Percentiles rank a stretch among this genome's conserved stretches.
phyloP scores from a whole-genome alignment of 192 early-diverging fungal genomes.

The Coemansia sp. region DNA sequence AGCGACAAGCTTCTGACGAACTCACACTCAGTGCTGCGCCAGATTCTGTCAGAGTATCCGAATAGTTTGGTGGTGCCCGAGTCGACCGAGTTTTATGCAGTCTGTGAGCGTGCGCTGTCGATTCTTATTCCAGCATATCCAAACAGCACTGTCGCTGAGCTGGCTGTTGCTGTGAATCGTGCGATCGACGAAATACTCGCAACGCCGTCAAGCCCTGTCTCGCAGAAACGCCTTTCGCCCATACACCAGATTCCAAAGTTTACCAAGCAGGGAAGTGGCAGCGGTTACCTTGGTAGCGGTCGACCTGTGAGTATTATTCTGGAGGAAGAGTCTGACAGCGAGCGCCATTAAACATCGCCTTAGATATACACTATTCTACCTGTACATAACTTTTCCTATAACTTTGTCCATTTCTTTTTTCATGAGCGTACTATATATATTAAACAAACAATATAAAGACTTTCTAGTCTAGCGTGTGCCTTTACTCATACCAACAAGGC shows the following conservation, averaged over 20 bases:
- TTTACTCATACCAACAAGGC: too few species aligned
- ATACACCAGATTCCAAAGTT: slow-evolving; percentile 4
- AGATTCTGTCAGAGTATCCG: slow-evolving; percentile 20
- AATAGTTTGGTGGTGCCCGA: slow-evolving; percentile 22
- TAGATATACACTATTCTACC: background rate
- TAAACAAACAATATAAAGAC: background rate
- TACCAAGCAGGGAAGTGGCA: slow-evolving; percentile 10
- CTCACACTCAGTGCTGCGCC: slow-evolving; percentile 12
- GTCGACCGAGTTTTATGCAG: slow-evolving; percentile 33
- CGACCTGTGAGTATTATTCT: slow-evolving; percentile 41
- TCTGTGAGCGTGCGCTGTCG: slow-evolving; percentile 35
- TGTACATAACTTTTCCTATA: background rate
- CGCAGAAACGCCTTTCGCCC: slow-evolving; percentile 4
- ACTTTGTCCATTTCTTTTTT: slow-evolving; percentile 1
- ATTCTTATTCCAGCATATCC: slow-evolving; percentile 34
- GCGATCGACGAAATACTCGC: slow-evolving; percentile 25
- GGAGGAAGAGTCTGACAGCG: slow-evolving; percentile 44
- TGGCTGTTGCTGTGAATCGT: slow-evolving; percentile 35
- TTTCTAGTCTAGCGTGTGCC: background rate
- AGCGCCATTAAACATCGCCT: background rate
- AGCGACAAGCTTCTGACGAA: slow-evolving; percentile 19
- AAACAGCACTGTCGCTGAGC: slow-evolving; percentile 26
- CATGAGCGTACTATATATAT: background rate
- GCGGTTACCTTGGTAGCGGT: slow-evolving; percentile 16
- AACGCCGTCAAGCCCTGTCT: slow-evolving; percentile 6